Conservation (phyloP, 495 filamentous ascomycete genomes). For the Penicillium atrosanguineum region DNA sequence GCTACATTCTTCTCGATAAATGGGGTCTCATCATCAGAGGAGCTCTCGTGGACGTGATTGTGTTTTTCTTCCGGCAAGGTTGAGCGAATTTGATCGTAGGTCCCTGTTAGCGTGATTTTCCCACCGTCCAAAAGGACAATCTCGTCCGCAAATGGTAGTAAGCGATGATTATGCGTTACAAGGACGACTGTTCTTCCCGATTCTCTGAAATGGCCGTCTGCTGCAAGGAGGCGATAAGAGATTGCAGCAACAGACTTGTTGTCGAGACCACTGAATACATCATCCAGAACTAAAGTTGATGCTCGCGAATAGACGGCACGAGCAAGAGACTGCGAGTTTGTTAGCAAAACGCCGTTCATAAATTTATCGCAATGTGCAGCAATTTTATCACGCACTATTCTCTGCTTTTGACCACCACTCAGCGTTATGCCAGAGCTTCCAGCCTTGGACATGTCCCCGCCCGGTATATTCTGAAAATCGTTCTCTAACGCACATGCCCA, state of each 20-base stretch:
- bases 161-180: constrained; percentile 8
- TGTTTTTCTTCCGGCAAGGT: constrained; percentile 1
- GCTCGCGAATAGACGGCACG: constrained; percentile 23
- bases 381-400: constrained; percentile 35
- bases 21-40: background rate
- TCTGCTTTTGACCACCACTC: constrained; percentile 71
- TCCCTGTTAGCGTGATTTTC: background rate
- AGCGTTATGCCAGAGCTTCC: constrained; percentile 81
- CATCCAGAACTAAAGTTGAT: constrained; percentile 7
- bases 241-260: constrained; percentile 9
- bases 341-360: background rate
- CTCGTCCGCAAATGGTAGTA: constrained; percentile 2
- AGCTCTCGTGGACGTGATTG: background rate
- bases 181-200: constrained; percentile 19
- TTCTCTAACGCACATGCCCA: constrained; percentile 23
- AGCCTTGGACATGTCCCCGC: constrained; percentile 72
- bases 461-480: constrained; percentile 27
- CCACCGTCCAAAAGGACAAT: constrained; percentile 5
- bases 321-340: constrained; percentile 14
- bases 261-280: constrained; percentile 25
- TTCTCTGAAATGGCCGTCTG: constrained; percentile 15
- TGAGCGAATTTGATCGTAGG: background rate
- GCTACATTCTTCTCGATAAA: background rate
- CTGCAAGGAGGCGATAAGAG: constrained; percentile 9
- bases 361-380: background rate